Base-by-base conservation (phyloP, 257 asterid genomes). In the Nicotiana attenuata region DNA sequence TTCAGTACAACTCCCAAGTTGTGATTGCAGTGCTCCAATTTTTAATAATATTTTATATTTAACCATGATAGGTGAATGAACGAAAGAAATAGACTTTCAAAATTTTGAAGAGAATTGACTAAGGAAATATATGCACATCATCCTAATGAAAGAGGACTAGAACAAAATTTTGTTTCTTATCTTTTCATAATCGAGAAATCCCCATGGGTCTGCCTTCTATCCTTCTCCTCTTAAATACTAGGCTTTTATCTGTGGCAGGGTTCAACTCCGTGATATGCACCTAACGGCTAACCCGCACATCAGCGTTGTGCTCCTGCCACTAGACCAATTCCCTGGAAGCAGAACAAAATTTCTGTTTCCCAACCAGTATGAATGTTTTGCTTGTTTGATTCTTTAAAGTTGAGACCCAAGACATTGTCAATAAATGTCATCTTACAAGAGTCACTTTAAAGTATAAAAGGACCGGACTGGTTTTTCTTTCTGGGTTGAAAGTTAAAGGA, bases 161-260 rank as follows among this genome's bases (percentile, higher is more conserved):
- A 75, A 50, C 79, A 50, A 73, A 75, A 75, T 24, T 22, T 47
- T 75, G 63, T 20, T 17, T 22, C 16, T 45, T 13, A 41, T 41
- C 24, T 71, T 68, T 22, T 71, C 7, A 45, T 6, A 13, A 45
- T n/a, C 29, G 47, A 71, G 60, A 71, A 45, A 71, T 22, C 35
- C 20, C 45, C n/a, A 71, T 71, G 47, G 78, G 10, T 20, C 59
- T 69, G 33, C 57, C 11, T 38, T 56, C 15, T 41, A 45, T 33
- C 78, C 78, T 71, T 71, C 35, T 71, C 59, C 57, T 20, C 38
- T 71, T 71, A 71, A 41, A 45, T 71, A 71, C 78, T 10, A 14
- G 15, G 20, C 2, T 71, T 69, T n/a, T 71, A 20, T 45, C 60
- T 45, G 24, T n/a, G n/a, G n/a, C n/a, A n/a, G n/a, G 59, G 35